phyloP scores from a whole-genome alignment of 371 early-diverging fungal species.

The Mortierella sp. region DNA sequence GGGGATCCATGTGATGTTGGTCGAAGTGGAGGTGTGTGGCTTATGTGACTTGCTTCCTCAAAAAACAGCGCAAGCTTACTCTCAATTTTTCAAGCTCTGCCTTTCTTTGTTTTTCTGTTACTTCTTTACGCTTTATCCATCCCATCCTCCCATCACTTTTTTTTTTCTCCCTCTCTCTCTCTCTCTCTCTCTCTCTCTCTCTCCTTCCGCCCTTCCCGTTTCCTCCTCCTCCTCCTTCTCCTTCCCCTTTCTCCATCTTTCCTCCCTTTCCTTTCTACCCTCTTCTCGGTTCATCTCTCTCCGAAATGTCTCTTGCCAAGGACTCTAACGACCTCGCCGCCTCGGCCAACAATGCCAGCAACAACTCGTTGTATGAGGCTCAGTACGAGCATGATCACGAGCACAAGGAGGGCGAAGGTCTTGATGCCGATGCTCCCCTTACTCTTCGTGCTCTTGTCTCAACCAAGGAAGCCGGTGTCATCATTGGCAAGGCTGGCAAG shows the following conservation, averaged over 20 bases:
- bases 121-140: conserved; percentile 3
- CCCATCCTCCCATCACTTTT: conserved; percentile 9
- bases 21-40: not conserved
- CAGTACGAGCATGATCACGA: conserved; percentile 36
- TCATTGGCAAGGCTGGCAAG: conserved; percentile 91
- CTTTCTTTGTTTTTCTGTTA: conserved; percentile 5
- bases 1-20: not conserved
- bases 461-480: conserved; percentile 87
- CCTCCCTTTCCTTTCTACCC: conserved; percentile 2
- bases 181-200: conserved; percentile 9
- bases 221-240: conserved; percentile 5
- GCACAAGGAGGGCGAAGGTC: conserved; percentile 34
- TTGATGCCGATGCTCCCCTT: conserved; percentile 58
- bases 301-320: conserved; percentile 31
- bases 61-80: not conserved
- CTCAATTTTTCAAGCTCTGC: no score
- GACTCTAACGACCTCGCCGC: conserved; percentile 39
- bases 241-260: conserved; percentile 6
- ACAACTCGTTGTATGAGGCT: conserved; percentile 29
- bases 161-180: conserved; percentile 2
- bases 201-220: no score
- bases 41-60: not conserved
- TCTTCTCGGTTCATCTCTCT: not conserved
- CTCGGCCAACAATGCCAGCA: conserved; percentile 24
- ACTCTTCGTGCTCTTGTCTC: conserved; percentile 83